Conservation (phyloP, 2,329 filamentous ascomycete species). For the Microcyclosporella mali region DNA sequence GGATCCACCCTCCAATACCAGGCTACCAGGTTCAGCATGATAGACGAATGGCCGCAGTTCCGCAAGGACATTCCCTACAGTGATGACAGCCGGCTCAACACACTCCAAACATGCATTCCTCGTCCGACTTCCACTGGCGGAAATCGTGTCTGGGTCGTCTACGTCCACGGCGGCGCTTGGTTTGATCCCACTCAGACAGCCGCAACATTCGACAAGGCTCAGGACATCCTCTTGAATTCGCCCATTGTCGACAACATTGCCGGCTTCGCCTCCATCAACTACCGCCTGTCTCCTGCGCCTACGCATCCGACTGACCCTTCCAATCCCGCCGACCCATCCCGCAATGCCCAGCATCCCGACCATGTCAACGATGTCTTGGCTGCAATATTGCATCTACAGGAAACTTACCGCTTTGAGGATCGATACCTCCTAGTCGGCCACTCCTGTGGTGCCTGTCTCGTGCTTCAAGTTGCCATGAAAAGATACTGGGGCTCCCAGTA, state of each 20-base stretch:
- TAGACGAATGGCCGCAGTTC: slow-evolving; percentile 23
- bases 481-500: slow-evolving; percentile 30
- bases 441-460: slow-evolving; percentile 58
- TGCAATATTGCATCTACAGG: slow-evolving; percentile 48
- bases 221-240: slow-evolving; percentile 31
- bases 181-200: slow-evolving; percentile 40
- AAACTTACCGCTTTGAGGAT: slow-evolving; percentile 39
- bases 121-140: slow-evolving; percentile 22
- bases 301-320: slow-evolving; percentile 40
- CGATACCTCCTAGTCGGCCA: slow-evolving; percentile 56
- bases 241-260: slow-evolving; percentile 39
- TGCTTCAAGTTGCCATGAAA: slow-evolving; percentile 54
- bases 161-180: slow-evolving; percentile 48
- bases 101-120: slow-evolving; percentile 39
- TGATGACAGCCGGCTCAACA: slow-evolving; percentile 33
- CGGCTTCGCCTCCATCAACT: slow-evolving; percentile 59
- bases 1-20: not conserved
- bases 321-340: slow-evolving; percentile 41
- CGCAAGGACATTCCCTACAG: slow-evolving; percentile 26
- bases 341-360: slow-evolving; percentile 52
- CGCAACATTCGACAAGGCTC: slow-evolving; percentile 32
- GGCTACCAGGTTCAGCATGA: slow-evolving; percentile 7
- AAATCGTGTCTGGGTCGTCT: slow-evolving; percentile 31
- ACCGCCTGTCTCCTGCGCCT: slow-evolving; percentile 53
- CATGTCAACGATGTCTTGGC: slow-evolving; percentile 54